Base-by-base conservation (phyloP, 306 rosid genomes). In the Trifolium fragiferum region DNA sequence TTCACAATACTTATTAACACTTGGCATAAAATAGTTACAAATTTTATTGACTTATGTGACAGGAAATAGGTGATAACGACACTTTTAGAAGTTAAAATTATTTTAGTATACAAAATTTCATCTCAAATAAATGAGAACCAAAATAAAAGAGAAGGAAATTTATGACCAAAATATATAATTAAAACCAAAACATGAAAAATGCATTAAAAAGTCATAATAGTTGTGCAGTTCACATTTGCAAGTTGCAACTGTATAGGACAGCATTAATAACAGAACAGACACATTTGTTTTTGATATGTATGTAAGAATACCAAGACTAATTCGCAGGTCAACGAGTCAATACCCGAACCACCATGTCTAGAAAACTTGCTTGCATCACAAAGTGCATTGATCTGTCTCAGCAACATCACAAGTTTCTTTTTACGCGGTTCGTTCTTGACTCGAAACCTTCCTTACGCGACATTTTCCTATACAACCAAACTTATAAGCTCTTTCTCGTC, bases 361-460 rank as follows among this genome's bases (percentile, higher is more conserved):
- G 55, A 60, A 40, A 58, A 66, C 50, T 32, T 10, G 49, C 16
- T 12, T 40, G 41, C 67, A 61, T 49, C 54, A n/a, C n/a, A 44
- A 4, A 13, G n/a, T 44, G 50, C 50, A 44, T 44, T 4, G 23
- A 16, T n/a, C 57, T 7, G 0, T 20, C n/a, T 15, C 21, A 10
- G 10, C 66, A 18, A 7, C 65, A 47, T 20, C 64, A 33, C 37
- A 11, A 4, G 30, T 73, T 72, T 21, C 69, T 77, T 64, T 50
- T 79, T 68, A 11, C 33, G 83, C 51, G 99, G 99, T 94, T 94
- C 99, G 97, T 83, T 94, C 99, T 94, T 94, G 97, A 94, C 99
- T 94, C 90, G 64, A 80, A 82, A 81, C 96, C 97, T 80, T 75
- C 20, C 66, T 58, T 20, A 15, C 1, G 82, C 87, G 55, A 82